A percentile compares a stretch with the other conserved stretches of the same genome.
Conservation (phyloP, 306 rosid species). For the Quercus engelmannii region DNA sequence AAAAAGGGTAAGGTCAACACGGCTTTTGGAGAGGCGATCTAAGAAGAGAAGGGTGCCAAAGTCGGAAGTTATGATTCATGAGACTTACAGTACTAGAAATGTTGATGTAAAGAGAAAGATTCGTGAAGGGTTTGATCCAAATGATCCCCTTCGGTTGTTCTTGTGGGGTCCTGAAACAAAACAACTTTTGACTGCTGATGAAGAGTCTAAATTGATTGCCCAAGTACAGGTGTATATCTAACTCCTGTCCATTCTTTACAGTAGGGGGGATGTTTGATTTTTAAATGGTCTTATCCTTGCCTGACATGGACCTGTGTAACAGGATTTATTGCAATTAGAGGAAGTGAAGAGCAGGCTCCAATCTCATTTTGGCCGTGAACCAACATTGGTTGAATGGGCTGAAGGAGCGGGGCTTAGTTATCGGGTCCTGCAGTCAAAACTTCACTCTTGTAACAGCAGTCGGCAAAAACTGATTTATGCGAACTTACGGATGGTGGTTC, state of each 20-base stretch:
- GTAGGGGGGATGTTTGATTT: constrained; percentile 1
- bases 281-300: constrained; percentile 20
- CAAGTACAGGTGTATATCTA: constrained; percentile 60
- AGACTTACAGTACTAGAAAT: constrained; percentile 32
- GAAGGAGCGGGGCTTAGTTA: constrained; percentile 68
- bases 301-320: constrained; percentile 38
- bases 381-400: constrained; percentile 91
- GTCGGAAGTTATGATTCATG: constrained; percentile 30
- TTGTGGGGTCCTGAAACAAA: constrained; percentile 76
- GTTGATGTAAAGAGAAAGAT: constrained; percentile 46
- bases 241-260: constrained; percentile 14
- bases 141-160: constrained; percentile 70
- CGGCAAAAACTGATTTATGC: constrained; percentile 63
- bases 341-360: constrained; percentile 66
- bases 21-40: constrained; percentile 60
- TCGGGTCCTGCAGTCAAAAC: constrained; percentile 45
- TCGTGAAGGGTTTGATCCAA: constrained; percentile 53
- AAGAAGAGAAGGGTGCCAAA: constrained; percentile 58
- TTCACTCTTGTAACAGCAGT: constrained; percentile 54
- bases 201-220: constrained; percentile 63
- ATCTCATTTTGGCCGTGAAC: constrained; percentile 80
- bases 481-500: constrained; percentile 87
- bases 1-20: constrained; percentile 61
- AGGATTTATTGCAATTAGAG: constrained; percentile 67
- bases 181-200: constrained; percentile 71